Evolutionary conservation across 169 alveolate genomes (phyloP).

Genomic region (Neospora caninum): DNA sequence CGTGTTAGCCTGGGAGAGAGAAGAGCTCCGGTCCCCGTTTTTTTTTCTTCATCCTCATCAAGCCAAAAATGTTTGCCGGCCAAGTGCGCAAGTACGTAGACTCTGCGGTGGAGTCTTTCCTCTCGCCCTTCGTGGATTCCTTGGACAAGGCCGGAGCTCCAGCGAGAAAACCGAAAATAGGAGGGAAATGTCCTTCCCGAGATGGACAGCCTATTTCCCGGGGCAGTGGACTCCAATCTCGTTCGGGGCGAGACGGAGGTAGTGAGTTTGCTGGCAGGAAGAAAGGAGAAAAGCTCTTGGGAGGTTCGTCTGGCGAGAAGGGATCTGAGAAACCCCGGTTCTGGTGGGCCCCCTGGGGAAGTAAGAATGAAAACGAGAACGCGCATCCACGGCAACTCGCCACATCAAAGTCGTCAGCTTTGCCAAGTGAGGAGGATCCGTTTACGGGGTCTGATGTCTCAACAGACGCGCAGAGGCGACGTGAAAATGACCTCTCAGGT

Average conservation of each 20-base stretch:
- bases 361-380: no score
- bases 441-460: not conserved
- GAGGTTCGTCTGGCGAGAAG: no score
- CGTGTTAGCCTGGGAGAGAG: no score
- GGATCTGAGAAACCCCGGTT: no score
- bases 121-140: conserved; percentile 45
- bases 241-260: not conserved
- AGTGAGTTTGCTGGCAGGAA: not conserved
- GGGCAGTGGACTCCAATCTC: not conserved
- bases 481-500: not conserved
- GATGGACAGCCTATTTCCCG: not conserved
- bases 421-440: not conserved
- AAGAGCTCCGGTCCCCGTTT: no score
- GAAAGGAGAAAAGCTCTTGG: not conserved
- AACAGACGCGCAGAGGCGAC: not conserved
- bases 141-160: not conserved
- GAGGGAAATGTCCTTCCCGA: not conserved
- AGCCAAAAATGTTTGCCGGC: conserved; percentile 8
- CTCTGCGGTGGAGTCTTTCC: conserved; percentile 29
- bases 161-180: not conserved
- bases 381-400: no score
- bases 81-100: conserved; percentile 40
- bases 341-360: no score
- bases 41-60: no score
- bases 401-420: not conserved